phyloP scores from a whole-genome alignment of 352 stramenopile species.

The Phytophthora foliorum region DNA sequence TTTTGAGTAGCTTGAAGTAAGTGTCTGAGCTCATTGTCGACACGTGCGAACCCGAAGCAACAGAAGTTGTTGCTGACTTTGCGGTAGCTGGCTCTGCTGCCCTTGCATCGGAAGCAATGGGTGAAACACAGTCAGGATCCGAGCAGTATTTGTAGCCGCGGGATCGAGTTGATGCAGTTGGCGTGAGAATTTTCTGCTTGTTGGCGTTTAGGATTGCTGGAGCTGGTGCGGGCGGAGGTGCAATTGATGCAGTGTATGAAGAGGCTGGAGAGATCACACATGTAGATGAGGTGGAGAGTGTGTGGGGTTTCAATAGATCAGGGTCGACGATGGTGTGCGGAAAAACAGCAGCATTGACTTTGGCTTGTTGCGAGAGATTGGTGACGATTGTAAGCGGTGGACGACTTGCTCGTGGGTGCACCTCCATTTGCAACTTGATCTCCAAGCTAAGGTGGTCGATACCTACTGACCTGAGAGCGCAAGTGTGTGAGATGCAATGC shows the following conservation, averaged over 20 bases:
- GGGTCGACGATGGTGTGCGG: constrained; percentile 3
- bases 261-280: constrained; percentile 21
- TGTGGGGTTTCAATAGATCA: constrained; percentile 13
- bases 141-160: constrained; percentile 48
- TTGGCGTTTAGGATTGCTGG: background rate
- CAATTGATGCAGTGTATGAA: background rate
- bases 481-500: background rate
- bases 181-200: constrained; percentile 20
- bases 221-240: constrained; percentile 19
- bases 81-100: background rate
- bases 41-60: constrained; percentile 9
- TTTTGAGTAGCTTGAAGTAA: constrained; percentile 80
- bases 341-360: constrained; percentile 8
- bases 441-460: constrained; percentile 6
- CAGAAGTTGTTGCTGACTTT: constrained; percentile 11
- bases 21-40: constrained; percentile 57
- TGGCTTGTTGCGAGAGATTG: constrained; percentile 23
- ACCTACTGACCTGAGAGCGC: background rate
- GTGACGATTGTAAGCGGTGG: constrained; percentile 33
- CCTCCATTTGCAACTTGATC: constrained; percentile 27
- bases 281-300: constrained; percentile 21
- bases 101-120: constrained; percentile 8
- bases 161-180: constrained; percentile 10
- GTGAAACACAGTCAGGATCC: constrained; percentile 42
- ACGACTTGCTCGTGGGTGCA: constrained; percentile 11